Evolutionary conservation across 2,329 filamentous ascomycete species (phyloP).

Genomic region (Pseudogymnoascus sp.): DNA sequence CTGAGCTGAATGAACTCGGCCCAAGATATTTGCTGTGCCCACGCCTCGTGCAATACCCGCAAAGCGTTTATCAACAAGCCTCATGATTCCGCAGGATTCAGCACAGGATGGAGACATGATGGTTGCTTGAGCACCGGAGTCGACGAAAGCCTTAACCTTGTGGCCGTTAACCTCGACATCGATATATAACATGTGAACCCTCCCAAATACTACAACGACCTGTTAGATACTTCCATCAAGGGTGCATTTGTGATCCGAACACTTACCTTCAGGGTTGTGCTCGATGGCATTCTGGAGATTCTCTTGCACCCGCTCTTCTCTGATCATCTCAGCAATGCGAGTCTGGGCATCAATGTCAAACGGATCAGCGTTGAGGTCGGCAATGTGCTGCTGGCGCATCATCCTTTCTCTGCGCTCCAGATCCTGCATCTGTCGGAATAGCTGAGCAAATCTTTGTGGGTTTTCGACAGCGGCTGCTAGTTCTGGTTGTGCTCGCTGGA

Average conservation of each 20-base stretch:
- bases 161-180: constrained; percentile 90
- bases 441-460: constrained; percentile 64
- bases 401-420: constrained; percentile 64
- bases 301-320: constrained; percentile 87
- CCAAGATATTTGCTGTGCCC: constrained; percentile 88
- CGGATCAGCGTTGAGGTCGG: constrained; percentile 81
- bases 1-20: constrained; percentile 88
- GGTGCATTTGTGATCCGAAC: background rate
- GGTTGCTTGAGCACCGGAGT: constrained; percentile 93
- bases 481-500: constrained; percentile 66
- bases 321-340: constrained; percentile 94
- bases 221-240: constrained; percentile 11
- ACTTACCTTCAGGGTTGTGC: constrained; percentile 87
- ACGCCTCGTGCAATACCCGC: constrained; percentile 88
- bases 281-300: constrained; percentile 96
- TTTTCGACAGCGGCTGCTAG: constrained; percentile 71
- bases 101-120: constrained; percentile 97
- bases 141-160: constrained; percentile 90
- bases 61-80: constrained; percentile 85
- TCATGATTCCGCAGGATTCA: constrained; percentile 89
- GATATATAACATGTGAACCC: constrained; percentile 94
- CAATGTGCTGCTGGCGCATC: constrained; percentile 75
- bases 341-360: constrained; percentile 88
- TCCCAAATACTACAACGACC: constrained; percentile 65
- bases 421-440: constrained; percentile 60